Conservation (phyloP, 495 filamentous ascomycete species). For the Penicillium odoratum region DNA sequence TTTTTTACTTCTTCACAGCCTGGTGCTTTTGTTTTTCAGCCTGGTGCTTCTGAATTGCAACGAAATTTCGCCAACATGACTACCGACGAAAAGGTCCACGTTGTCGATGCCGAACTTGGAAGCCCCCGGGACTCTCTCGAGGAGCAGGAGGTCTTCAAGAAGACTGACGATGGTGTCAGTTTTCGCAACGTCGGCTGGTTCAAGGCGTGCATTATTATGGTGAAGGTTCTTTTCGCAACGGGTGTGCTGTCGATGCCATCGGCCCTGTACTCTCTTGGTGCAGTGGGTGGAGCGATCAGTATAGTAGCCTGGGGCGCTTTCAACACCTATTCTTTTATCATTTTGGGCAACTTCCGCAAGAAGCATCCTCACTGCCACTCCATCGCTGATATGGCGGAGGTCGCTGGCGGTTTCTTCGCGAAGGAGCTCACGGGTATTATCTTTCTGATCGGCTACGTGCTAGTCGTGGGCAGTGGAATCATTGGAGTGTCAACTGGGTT, state of each 20-base stretch:
- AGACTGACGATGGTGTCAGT: constrained; percentile 45
- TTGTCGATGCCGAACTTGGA: constrained; percentile 3
- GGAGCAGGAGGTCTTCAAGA: constrained; percentile 53
- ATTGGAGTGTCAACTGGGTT: constrained; percentile 49
- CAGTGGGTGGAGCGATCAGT: constrained; percentile 56
- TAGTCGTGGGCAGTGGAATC: constrained; percentile 41
- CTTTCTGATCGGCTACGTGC: constrained; percentile 48
- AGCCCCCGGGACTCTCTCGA: constrained; percentile 13
- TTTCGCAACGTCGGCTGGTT: constrained; percentile 57
- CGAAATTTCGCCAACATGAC: background rate
- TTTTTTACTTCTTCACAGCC: background rate
- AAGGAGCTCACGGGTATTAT: constrained; percentile 40
- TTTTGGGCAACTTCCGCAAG: constrained; percentile 34
- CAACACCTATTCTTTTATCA: constrained; percentile 49
- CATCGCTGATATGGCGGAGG: constrained; percentile 67
- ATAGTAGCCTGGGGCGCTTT: constrained; percentile 58
- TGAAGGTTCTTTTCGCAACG: constrained; percentile 54
- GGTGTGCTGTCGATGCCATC: constrained; percentile 62
- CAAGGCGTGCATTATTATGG: constrained; percentile 52
- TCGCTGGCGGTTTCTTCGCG: constrained; percentile 58
- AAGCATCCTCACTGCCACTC: constrained; percentile 38
- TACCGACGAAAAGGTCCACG: background rate
- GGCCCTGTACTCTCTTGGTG: constrained; percentile 60
- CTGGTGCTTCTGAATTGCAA: background rate
- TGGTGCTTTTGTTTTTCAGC: background rate